These are phyloP conservation scores for Karstenula rhodostoma DNA, from an alignment of 2,329 filamentous ascomycete species.

Conservation along the genomic window DNA sequence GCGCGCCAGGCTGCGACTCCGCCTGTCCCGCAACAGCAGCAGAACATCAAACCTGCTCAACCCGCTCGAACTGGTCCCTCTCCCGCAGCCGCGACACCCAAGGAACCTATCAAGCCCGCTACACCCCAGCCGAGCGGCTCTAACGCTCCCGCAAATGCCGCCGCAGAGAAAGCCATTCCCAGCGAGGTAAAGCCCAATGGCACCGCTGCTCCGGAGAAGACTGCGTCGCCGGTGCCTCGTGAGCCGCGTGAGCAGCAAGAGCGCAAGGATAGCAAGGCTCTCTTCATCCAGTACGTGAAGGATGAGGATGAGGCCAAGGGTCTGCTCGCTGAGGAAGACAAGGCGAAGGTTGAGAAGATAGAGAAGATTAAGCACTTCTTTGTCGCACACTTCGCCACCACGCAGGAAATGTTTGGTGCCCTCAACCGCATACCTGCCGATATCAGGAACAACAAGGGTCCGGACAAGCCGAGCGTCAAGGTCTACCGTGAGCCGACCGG, in stretches of 20 bases:
- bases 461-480: constrained; percentile 82
- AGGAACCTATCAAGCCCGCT: constrained; percentile 58
- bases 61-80: constrained; percentile 51
- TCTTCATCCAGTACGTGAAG: constrained; percentile 89
- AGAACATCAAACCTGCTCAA: constrained; percentile 48
- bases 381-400: constrained; percentile 83
- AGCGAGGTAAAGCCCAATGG: constrained; percentile 61
- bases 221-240: constrained; percentile 51
- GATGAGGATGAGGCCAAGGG: constrained; percentile 83
- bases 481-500: constrained; percentile 76
- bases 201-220: constrained; percentile 52
- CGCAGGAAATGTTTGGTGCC: constrained; percentile 81
- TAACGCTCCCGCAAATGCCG: constrained; percentile 43
- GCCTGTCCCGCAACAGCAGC: constrained; percentile 48
- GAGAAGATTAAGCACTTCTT: constrained; percentile 80
- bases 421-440: constrained; percentile 78
- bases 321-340: constrained; percentile 84
- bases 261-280: constrained; percentile 74
- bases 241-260: constrained; percentile 64
- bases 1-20: constrained; percentile 43
- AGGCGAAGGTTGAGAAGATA: constrained; percentile 74
- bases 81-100: constrained; percentile 52
- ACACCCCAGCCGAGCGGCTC: constrained; percentile 56
- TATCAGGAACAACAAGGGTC: constrained; percentile 76
- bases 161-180: constrained; percentile 50